phyloP scores from a whole-genome alignment of 1,139 yeast genomes.

The Sugiyamaella japonica region DNA sequence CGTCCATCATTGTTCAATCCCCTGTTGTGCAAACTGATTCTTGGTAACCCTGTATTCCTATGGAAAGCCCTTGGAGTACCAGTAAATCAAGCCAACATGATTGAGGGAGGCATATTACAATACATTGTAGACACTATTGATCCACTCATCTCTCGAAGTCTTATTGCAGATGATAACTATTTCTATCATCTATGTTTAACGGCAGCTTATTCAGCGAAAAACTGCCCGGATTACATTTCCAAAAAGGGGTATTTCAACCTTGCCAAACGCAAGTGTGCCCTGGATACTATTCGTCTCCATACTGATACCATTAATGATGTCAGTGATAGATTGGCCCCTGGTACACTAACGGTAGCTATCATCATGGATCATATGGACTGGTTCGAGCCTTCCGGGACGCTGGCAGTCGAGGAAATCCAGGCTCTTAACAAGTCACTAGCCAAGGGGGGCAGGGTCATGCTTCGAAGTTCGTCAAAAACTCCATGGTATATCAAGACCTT shows the following conservation, averaged over 20 bases:
- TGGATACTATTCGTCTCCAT: conserved; percentile 71
- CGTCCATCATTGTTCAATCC: conserved; percentile 74
- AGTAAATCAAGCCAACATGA: conserved; percentile 76
- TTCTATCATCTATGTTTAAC: conserved; percentile 69
- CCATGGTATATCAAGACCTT: conserved; percentile 80
- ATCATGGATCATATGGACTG: conserved; percentile 95
- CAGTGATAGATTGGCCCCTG: conserved; percentile 59
- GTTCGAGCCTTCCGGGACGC: conserved; percentile 68
- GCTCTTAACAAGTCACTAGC: conserved; percentile 65
- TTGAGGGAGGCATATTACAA: conserved; percentile 66
- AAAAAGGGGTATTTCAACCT: conserved; percentile 55
- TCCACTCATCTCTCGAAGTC: conserved; percentile 63
- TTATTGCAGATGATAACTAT: conserved; percentile 71
- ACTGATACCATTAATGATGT: conserved; percentile 80
- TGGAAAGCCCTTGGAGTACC: conserved; percentile 92
- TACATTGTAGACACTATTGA: conserved; percentile 78
- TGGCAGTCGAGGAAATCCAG: conserved; percentile 64
- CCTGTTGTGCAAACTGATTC: conserved; percentile 60
- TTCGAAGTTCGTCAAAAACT: conserved; percentile 68
- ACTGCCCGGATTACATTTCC: conserved; percentile 77
- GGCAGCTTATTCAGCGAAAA: conserved; percentile 60
- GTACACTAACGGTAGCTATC: conserved; percentile 70
- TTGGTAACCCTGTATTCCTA: conserved; percentile 77
- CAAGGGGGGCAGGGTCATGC: conserved; percentile 69
- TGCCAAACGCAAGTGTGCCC: conserved; percentile 41